Conservation (phyloP, 768 basidiomycete species). For the Macrolepiota albuminosa region DNA sequence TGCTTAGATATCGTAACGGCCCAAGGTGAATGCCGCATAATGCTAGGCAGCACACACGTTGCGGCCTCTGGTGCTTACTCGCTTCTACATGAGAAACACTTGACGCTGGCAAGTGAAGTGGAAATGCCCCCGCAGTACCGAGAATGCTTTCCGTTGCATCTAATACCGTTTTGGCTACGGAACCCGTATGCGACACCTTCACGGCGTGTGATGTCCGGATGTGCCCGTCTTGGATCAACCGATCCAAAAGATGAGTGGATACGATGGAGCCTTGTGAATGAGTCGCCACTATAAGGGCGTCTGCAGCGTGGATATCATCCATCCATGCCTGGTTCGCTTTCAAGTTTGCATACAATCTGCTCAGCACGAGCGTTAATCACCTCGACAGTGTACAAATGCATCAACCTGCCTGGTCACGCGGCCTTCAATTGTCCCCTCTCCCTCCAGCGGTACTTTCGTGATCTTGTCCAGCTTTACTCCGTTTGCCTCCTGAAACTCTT, state of each 20-base stretch:
- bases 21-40: conserved; percentile 86
- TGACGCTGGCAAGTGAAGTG: neutral
- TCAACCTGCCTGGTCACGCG: conserved; percentile 64
- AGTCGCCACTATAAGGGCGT: conserved; percentile 87
- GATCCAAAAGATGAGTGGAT: conserved; percentile 83
- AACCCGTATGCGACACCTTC: conserved; percentile 18
- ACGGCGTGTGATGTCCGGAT: conserved; percentile 48
- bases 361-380: neutral
- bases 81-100: neutral
- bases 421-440: conserved; percentile 85
- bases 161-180: conserved; percentile 4
- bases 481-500: conserved; percentile 58
- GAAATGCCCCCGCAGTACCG: conserved; percentile 1
- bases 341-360: conserved; percentile 63
- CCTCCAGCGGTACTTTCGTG: conserved; percentile 86
- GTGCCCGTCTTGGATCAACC: conserved; percentile 76
- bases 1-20: conserved; percentile 53
- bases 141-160: conserved; percentile 1
- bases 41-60: conserved; percentile 71
- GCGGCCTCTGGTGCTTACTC: conserved; percentile 30
- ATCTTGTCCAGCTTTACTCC: conserved; percentile 65
- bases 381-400: neutral
- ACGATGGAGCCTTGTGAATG: conserved; percentile 95
- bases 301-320: conserved; percentile 69
- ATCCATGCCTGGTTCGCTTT: conserved; percentile 35